Evolutionary conservation across 495 filamentous ascomycete genomes (phyloP), one percentile per base, ranked within the genome.

Genomic region (Neurospora sp.): DNA sequence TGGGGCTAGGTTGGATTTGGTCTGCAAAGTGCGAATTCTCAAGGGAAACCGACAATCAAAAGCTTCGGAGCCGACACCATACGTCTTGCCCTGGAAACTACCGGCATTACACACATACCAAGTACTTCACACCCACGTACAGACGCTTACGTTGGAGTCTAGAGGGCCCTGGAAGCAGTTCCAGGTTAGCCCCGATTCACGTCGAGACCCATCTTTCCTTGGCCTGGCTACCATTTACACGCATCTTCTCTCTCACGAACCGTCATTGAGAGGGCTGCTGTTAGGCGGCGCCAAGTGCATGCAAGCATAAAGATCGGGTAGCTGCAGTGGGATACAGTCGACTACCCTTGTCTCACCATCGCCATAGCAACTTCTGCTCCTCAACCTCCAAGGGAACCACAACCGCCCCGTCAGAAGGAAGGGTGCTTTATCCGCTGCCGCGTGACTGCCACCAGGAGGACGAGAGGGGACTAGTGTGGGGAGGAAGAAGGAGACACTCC

Each of bases 381-480:
- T 65, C 22, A 65, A 65, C 53, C 53, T 65, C 53, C 27, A 65
- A 65, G 53, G 53, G 27, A 27, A 35, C 27, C 53, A 65, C 53
- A 65, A 65, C 53, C 53, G 53, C 53, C 53, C 53, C 53, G 53
- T 65, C 53, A 65, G 27, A 65, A 73, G 39, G 39, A 71, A 73
- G 31, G 77, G 83, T 83, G 81, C 83, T 76, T 79, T 81, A 83
- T 81, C 83, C 83, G 82, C 79, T 80, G 78, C 77, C 81, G 82
- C 80, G 79, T 83, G 82, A 84, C 83, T 77, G 53, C 53, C 53
- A 65, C 53, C 53, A 61, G 53, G 53, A 65, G 31, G 27, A 65
- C 53, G 27, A 65, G 53, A 65, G 53, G 53, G 22, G 53, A 65
- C 31, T 65, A 65, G 53, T 65, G 53, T 65, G 53, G 53, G 14